These are phyloP conservation scores for Oryza nivara DNA, from an alignment of 176 grass and related monocot genomes.

Conservation along the genomic window DNA sequence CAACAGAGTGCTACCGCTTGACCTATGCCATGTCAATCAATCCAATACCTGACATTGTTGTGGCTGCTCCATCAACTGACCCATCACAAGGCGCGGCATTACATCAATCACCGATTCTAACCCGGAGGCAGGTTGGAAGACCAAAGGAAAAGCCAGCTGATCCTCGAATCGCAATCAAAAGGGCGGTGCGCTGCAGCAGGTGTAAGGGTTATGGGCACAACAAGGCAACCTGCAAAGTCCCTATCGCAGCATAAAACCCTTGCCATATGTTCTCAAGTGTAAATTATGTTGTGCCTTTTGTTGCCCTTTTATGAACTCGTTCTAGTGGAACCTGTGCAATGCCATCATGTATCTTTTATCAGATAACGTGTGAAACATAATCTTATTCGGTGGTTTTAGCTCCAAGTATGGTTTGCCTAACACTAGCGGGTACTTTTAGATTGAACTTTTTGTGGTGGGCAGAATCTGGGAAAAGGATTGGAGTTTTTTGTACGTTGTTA, in stretches of 20 bases:
- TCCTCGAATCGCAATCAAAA: slow-evolving; percentile 66
- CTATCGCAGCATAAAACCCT: slow-evolving; percentile 26
- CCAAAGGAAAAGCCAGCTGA: slow-evolving; percentile 76
- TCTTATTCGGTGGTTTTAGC: not conserved
- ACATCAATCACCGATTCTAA: slow-evolving; percentile 46
- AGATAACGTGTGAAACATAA: not conserved
- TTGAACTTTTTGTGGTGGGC: slow-evolving; percentile 7
- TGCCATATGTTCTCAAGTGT: slow-evolving; percentile 34
- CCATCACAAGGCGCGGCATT: slow-evolving; percentile 20
- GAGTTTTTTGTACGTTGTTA: not conserved
- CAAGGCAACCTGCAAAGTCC: slow-evolving; percentile 71
- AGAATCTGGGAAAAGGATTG: not conserved
- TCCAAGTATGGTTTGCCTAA: not conserved
- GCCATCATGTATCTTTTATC: not conserved
- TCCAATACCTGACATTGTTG: slow-evolving; percentile 66
- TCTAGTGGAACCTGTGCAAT: slow-evolving; percentile 20
- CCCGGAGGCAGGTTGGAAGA: slow-evolving; percentile 57
- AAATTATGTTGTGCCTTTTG: slow-evolving; percentile 25
- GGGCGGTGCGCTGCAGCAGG: slow-evolving; percentile 59
- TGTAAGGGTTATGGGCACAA: slow-evolving; percentile 77
- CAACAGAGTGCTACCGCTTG: slow-evolving; percentile 56
- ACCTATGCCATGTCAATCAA: slow-evolving; percentile 68
- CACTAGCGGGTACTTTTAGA: not conserved
- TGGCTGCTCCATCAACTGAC: slow-evolving; percentile 43
- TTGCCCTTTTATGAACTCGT: slow-evolving; percentile 17